Evolutionary conservation across 768 basidiomycete genomes (phyloP), one percentile per base, ranked within the genome.

Genomic region (Phylloporus sp.): DNA sequence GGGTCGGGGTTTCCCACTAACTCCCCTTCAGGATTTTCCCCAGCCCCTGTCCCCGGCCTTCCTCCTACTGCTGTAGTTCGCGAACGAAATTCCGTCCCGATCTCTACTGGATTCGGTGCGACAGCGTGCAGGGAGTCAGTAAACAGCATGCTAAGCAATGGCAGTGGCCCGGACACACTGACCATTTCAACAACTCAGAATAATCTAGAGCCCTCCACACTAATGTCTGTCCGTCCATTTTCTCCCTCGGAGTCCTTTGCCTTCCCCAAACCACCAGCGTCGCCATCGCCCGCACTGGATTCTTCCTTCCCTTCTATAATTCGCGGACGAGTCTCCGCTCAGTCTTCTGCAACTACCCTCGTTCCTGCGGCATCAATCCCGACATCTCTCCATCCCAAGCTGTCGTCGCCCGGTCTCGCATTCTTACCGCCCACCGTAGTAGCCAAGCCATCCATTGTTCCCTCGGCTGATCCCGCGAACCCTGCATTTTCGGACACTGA

Each of bases 171-270:
- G 23, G 55, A 65, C 8, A 59, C 70, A 0, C 64, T 76, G 21
- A 40, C 65, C 18, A 52, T 74, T 52, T 49, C 62, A 7, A 43
- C 50, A n/a, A 42, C 39, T 28, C 55, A 52, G 47, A 44, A 44
- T 43, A 40, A 46, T 23, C 35, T 22, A 17, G 60, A 58, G 27
- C 56, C 59, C n/a, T 48, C 59, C 5, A 74, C 79, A 0, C 78
- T 80, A 20, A 79, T 84, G 72, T 79, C 73, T 31, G 80, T 81
- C 17, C 78, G 79, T 32, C 81, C 81, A 3, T 84, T 82, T 68
- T 78, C 81, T 0, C 79, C 81, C 10, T 76, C 77, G 15, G 84
- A 86, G 59, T 76, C 78, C 5, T 86, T 82, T 64, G 64, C 79
- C 9, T 86, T 86, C 70, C 84, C 84, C 3, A 77, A 76, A 44